Percentiles rank a stretch among this genome's conserved stretches.
These are phyloP conservation scores for Leptographium procerum DNA, from an alignment of 2,329 filamentous ascomycete genomes.

Conservation along the genomic window DNA sequence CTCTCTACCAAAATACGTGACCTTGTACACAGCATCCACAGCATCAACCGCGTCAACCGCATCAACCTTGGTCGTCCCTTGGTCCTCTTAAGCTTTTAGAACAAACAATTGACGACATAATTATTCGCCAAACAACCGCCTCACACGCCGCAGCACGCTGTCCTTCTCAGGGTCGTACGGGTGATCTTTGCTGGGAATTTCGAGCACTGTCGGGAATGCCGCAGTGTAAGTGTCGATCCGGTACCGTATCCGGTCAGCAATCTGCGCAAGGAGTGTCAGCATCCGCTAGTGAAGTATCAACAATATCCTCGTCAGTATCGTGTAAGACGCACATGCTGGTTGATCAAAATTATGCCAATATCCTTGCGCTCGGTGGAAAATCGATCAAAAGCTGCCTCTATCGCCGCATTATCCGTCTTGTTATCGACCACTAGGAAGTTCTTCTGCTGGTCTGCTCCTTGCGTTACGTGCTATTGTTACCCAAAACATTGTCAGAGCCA, in stretches of 20 bases:
- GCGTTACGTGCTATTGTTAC: conserved; percentile 65
- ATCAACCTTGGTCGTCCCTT: neutral
- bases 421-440: conserved; percentile 95
- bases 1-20: neutral
- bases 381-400: conserved; percentile 79
- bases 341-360: conserved; percentile 92
- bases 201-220: conserved; percentile 89
- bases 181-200: conserved; percentile 98
- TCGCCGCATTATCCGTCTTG: conserved; percentile 81
- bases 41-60: neutral
- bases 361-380: conserved; percentile 90
- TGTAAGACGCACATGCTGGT: conserved; percentile 67
- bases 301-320: neutral
- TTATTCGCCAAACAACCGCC: conserved; percentile 56
- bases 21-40: neutral
- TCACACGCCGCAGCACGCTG: conserved; percentile 83
- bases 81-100: neutral
- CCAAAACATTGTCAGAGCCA: neutral
- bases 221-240: conserved; percentile 85
- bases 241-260: conserved; percentile 87
- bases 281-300: neutral
- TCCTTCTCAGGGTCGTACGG: conserved; percentile 99
- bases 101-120: neutral
- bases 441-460: conserved; percentile 80
- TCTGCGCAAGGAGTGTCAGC: conserved; percentile 34